A percentile compares a stretch with the other conserved stretches of the same genome.
These are phyloP conservation scores for Dictyostelium intermedium DNA, from an alignment of 78 protist species.

Conservation along the genomic window DNA sequence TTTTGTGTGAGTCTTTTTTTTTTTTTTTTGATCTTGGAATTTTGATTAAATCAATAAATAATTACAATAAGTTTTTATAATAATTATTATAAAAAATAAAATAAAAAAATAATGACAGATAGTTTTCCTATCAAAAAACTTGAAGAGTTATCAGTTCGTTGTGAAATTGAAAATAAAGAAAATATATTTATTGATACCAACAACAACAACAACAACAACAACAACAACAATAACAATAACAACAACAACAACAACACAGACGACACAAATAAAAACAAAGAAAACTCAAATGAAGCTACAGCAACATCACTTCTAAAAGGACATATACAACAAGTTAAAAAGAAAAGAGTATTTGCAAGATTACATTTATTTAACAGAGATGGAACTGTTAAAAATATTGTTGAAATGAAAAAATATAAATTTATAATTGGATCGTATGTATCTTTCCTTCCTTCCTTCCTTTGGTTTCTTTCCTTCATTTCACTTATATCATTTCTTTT, in stretches of 20 bases:
- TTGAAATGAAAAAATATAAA: not conserved
- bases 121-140: not conserved
- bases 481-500: too few species aligned
- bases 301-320: not conserved
- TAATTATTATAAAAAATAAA: too few species aligned
- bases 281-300: not conserved
- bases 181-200: not conserved
- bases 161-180: not conserved
- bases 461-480: too few species aligned
- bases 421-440: not conserved
- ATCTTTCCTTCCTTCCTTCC: not conserved
- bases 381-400: not conserved
- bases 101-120: not conserved
- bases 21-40: too few species aligned
- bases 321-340: not conserved
- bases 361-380: not conserved
- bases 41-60: too few species aligned
- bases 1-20: too few species aligned
- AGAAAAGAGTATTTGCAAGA: not conserved
- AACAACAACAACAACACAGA: not conserved
- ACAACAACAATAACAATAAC: not conserved
- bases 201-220: not conserved
- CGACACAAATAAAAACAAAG: not conserved
- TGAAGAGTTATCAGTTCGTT: not conserved
- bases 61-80: too few species aligned